Percentiles rank a stretch among this genome's conserved stretches.
Conservation (phyloP, 1,139 yeast genomes). For the Starmera stellimalicola region DNA sequence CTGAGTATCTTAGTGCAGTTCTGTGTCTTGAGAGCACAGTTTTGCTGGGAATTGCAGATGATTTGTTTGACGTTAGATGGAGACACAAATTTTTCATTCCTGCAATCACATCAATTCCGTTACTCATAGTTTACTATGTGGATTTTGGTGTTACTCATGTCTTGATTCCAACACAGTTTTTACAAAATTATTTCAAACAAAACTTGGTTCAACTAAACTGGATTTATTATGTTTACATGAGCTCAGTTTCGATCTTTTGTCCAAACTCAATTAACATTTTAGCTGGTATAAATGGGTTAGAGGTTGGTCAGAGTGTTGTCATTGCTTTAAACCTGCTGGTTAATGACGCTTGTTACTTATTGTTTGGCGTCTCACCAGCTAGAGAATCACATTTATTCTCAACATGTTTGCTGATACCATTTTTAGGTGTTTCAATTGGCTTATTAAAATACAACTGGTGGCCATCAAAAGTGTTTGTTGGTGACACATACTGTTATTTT, state of each 20-base stretch:
- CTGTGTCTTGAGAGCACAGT: conserved; percentile 79
- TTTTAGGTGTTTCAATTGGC: conserved; percentile 76
- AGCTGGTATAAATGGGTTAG: conserved; percentile 95
- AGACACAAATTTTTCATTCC: conserved; percentile 94
- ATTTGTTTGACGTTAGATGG: conserved; percentile 93
- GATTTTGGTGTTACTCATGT: conserved; percentile 91
- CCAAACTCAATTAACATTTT: conserved; percentile 95
- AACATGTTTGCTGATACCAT: conserved; percentile 71
- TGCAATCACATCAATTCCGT: conserved; percentile 87
- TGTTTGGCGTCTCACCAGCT: conserved; percentile 45
- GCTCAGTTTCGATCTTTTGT: conserved; percentile 81
- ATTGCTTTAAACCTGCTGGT: conserved; percentile 59
- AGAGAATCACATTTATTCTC: conserved; percentile 78
- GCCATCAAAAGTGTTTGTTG: conserved; percentile 91
- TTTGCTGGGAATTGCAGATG: conserved; percentile 85
- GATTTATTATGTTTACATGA: conserved; percentile 83
- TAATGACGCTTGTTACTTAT: conserved; percentile 69
- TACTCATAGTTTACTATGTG: conserved; percentile 82
- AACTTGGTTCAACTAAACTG: conserved; percentile 66
- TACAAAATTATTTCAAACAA: conserved; percentile 30
- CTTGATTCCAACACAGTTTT: conserved; percentile 62
- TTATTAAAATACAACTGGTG: conserved; percentile 75
- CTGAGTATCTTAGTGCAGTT: conserved; percentile 79
- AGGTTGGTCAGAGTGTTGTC: conserved; percentile 88
- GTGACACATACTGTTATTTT: conserved; percentile 95